Base-by-base conservation (phyloP, 2,329 filamentous ascomycete species). In the Beauveria bassiana region DNA sequence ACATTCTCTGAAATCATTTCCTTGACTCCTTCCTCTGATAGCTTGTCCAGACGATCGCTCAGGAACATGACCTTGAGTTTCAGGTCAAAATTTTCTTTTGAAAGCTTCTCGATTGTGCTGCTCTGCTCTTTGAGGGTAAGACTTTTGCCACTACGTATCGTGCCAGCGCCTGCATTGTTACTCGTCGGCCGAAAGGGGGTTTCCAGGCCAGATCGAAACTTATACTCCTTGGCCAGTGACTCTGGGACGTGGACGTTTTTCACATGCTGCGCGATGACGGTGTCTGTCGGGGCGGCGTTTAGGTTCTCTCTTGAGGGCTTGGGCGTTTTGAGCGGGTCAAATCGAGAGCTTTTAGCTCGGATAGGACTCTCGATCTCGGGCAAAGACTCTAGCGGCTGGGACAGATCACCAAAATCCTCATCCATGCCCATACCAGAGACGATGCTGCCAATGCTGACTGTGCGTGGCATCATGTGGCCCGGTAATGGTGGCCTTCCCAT, bases 1-100 rank as follows among this genome's bases (percentile, higher is more conserved):
- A 98, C 93, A 69, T 97, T 99, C 74, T 97, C 93, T 50, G 91
- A 92, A 68, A 98, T 96, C 88, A 97, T 96, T 72, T 97, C 93
- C 76, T 96, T 96, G 72, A 99, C 88, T 65, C 93, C 92, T 75
- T 98, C 93, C 72, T 98, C 93, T 1, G 93, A 97, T 47, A 96
- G 84, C 71, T 93, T 95, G 74, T 96, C 92, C 22, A 99, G 78
- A 1, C 93, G 89, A 73, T 98, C 91, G 69, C 93, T 96, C 54
- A 99, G 82, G 70, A 97, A 99, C 81, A 97, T 96, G 66, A 98
- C 95, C 72, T 96, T 96, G 75, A 98, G 86, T 75, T 98, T 97
- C 61, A 98, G 78, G 72, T 97, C 93, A 71, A 98, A 99, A 66
- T 99, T 99, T 73, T 99, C 95, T 75, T 99, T 99, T 63, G 91